These are phyloP conservation scores for Dipsacomyces acuminosporus DNA, from an alignment of 371 early-diverging fungal species.

Conservation along the genomic window DNA sequence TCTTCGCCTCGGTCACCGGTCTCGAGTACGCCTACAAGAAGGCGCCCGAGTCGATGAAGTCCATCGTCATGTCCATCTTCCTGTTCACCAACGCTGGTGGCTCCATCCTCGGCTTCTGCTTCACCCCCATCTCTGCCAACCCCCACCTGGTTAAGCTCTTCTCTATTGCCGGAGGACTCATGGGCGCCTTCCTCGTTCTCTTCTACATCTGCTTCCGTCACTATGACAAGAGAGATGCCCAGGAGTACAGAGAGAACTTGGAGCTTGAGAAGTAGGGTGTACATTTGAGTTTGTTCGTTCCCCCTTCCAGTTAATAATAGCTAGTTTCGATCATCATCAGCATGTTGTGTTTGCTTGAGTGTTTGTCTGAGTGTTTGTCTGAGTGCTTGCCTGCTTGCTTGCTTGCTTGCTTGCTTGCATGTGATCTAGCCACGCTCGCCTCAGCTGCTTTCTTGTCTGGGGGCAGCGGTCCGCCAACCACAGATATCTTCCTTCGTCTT, in stretches of 20 bases:
- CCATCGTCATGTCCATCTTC: conserved; percentile 50
- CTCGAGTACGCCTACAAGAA: conserved; percentile 68
- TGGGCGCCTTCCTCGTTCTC: conserved; percentile 11
- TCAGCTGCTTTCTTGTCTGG: too few species aligned
- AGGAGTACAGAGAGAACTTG: conserved; percentile 3
- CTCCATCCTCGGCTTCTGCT: conserved; percentile 20
- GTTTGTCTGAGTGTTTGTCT: too few species aligned
- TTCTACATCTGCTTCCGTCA: conserved; percentile 19
- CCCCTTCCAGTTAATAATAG: too few species aligned
- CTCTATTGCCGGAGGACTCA: conserved; percentile 16
- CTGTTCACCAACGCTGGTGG: conserved; percentile 52
- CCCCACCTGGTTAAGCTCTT: conserved; percentile 21
- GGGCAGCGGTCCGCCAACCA: too few species aligned
- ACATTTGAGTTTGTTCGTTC: neutral
- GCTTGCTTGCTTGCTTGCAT: too few species aligned
- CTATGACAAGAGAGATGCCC: conserved; percentile 9
- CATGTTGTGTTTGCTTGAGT: too few species aligned
- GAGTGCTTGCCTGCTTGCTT: too few species aligned
- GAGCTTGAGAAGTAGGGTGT: conserved; percentile 3
- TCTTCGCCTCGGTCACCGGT: conserved; percentile 54
- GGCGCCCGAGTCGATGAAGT: conserved; percentile 25
- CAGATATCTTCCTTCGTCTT: too few species aligned
- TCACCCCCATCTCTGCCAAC: conserved; percentile 9
- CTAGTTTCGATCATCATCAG: too few species aligned
- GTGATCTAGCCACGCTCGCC: too few species aligned